Base-by-base conservation (phyloP, 495 filamentous ascomycete genomes). In the Hypoxylon subgilvum region DNA sequence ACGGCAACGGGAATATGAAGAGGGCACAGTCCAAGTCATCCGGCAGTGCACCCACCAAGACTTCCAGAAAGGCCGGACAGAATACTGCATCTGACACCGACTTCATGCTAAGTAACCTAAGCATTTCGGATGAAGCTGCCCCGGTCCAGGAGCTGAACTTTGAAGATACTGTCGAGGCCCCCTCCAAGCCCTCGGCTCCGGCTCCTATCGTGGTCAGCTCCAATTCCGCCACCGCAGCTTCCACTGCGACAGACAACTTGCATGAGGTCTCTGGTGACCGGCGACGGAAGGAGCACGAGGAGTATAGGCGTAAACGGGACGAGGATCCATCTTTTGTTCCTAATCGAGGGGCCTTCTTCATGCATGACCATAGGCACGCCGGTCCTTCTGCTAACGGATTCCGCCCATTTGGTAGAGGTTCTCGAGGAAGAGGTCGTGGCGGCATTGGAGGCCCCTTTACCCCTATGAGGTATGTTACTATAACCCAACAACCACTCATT, bases 261-360 rank as follows among this genome's bases (percentile, higher is more conserved):
- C 61, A 71, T 38, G 79, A 88, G 56, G 76, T 78, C 13, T 70
- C 82, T 30, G 80, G 82, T 48, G 88, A 94, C 39, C 79, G 81
- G 50, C 85, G 88, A 73, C 85, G 90, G 45, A 85, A 87, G 45
- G 93, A 96, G 62, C 89, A 96, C 64, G 93, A 97, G 35, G 91
- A 96, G 65, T 91, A 92, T 72, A 84, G 86, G 70, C 90, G 89
- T 75, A 88, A 88, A 69, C 83, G 89, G 58, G 92, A 93, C 67
- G 86, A 89, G 56, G 91, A 97, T 74, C 94, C 94, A 35, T 86
- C 93, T 23, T 96, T 96, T 72, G 92, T 97, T 27, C 94, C 94
- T 46, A 97, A 95, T 65, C 82, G 95, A 43, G 94, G 94, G 18
- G 88, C 86, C 46, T 98, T 98, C 79, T 98, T 97, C 78, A 86